phyloP scores from a whole-genome alignment of 2,329 filamentous ascomycete genomes.

The Claviceps sp. region DNA sequence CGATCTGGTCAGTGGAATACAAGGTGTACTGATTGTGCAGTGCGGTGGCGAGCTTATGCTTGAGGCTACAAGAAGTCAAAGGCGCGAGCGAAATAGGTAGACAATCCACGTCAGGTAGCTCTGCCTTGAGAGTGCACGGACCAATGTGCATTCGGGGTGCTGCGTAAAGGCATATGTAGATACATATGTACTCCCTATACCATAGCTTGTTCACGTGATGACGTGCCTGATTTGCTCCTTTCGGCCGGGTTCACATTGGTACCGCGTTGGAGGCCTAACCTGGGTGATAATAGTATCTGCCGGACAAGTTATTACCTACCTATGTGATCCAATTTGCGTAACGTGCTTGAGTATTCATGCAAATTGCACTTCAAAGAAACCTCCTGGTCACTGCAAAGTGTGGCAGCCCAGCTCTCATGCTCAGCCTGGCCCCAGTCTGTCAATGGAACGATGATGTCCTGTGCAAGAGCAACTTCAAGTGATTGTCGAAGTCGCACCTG shows the following conservation, averaged over 20 bases:
- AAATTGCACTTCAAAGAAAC: too few relatives aligned
- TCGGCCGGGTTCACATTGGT: not conserved
- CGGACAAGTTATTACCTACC: too few relatives aligned
- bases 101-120: conserved; percentile 34
- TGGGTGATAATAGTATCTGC: too few relatives aligned
- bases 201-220: conserved; percentile 1
- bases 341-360: too few relatives aligned
- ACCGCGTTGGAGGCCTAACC: too few relatives aligned
- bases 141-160: not conserved
- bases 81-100: conserved; percentile 12
- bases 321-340: too few relatives aligned
- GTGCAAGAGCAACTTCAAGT: too few relatives aligned
- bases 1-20: not conserved
- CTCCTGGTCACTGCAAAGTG: too few relatives aligned
- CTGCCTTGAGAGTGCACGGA: conserved; percentile 17
- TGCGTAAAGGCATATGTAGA: not conserved
- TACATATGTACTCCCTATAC: not conserved
- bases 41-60: not conserved
- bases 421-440: too few relatives aligned
- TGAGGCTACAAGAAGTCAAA: not conserved
- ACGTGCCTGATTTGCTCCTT: not conserved
- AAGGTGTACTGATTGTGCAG: not conserved
- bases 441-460: too few relatives aligned
- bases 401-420: too few relatives aligned
- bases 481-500: too few relatives aligned